Evolutionary conservation across 169 alveolate genomes (phyloP), one percentile per base, ranked within the genome.

Genomic region (Cyclospora cayetanensis): DNA sequence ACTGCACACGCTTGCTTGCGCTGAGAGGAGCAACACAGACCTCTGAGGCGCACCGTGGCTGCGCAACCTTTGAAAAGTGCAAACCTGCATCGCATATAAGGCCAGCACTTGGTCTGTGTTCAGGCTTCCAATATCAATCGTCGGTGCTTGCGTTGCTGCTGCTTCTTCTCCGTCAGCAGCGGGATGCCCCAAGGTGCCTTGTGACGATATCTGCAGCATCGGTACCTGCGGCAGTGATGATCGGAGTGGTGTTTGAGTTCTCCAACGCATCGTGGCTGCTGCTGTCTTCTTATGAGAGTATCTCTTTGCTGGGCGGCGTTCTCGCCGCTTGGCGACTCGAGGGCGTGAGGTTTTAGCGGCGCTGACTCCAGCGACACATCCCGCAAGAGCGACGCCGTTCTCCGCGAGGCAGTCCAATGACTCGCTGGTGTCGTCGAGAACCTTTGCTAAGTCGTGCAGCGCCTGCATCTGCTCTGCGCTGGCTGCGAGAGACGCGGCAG

Each of bases 391-490:
- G n/a, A 4, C 37, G 35, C 46, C 35, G 34, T 4, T 25, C 25
- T 7, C 22, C 41, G 25, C 42, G 18, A 11, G 5, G 41, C 46
- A 22, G 77, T 20, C 5, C 0, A 66, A 4, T 3, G 31, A 37
- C 77, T 42, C 77, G n/a, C 34, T 42, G 20, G 77, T 42, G 18
- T 4, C 37, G 7, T 66, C 77, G 11, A 66, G 77, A 22, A 29
- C 77, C 27, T n/a, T 66, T 7, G 77, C 77, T 27, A 66, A 27
- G 22, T 66, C 77, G 46, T 66, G 77, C 37, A 66, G 77, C 11
- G 77, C 77, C 18, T 66, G 77, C 77, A 66, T 25, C 77, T 66
- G 77, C 4, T 37, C 77, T 29, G 77, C 77, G 35, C 77, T 66
- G 5, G 37, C 77, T 25, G 77, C 27, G 20, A 15, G 20, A 46